Conservation (phyloP, 257 asterid genomes). For the Solanum appendiculatum region DNA sequence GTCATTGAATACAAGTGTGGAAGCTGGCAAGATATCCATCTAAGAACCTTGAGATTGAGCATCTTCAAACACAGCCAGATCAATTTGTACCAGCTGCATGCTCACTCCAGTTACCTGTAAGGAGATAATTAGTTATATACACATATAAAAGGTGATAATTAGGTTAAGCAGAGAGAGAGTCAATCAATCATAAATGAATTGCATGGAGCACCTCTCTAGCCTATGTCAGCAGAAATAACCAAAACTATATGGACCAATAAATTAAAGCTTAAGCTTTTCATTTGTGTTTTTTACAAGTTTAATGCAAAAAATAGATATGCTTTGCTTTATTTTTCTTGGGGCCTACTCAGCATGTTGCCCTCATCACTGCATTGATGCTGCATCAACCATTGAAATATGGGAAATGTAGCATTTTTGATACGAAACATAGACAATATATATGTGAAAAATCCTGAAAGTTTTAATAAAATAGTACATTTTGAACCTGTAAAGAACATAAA, state of each 20-base stretch:
- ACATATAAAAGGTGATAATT: not conserved
- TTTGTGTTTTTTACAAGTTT: not conserved
- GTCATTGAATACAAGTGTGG: not conserved
- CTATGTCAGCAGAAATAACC: not conserved
- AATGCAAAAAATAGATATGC: not conserved
- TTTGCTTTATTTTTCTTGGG: no score
- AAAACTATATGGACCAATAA: not conserved
- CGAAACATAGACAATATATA: no score
- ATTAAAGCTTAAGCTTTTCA: not conserved
- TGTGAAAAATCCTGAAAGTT: not conserved
- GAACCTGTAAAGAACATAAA: not conserved
- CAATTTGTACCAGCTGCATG: slow-evolving; percentile 45
- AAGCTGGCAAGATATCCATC: not conserved
- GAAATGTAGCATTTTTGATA: not conserved
- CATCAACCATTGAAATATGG: slow-evolving; percentile 72
- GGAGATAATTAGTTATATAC: not conserved
- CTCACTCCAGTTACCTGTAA: slow-evolving; percentile 73
- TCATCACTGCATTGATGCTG: no score
- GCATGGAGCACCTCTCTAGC: not conserved
- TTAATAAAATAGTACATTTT: not conserved
- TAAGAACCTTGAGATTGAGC: no score
- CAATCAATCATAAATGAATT: not conserved
- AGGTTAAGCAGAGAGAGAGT: not conserved
- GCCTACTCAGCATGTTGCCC: no score
- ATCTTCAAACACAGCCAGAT: not conserved